A percentile compares a stretch with the other conserved stretches of the same genome.
Evolutionary conservation across 148 eudicot species (phyloP).

Genomic region (Spergularia bocconei): DNA sequence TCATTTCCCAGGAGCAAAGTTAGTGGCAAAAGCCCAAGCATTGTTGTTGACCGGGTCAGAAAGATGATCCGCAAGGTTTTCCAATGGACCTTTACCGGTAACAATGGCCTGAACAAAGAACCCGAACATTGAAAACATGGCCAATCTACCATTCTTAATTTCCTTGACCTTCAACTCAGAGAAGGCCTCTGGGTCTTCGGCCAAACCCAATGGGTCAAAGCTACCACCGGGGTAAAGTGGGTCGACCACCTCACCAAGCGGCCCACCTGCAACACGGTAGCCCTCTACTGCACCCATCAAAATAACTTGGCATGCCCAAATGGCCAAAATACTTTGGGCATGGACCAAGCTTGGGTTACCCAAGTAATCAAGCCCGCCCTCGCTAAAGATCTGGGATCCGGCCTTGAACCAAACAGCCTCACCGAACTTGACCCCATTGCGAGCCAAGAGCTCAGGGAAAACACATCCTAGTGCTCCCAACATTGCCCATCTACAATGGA

Average conservation of each 20-base stretch:
- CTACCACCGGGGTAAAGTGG: slow-evolving; percentile 5
- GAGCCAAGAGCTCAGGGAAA: slow-evolving; percentile 38
- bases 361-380: slow-evolving; percentile 42
- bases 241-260: slow-evolving; percentile 33
- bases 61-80: slow-evolving; percentile 34
- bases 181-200: slow-evolving; percentile 39
- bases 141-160: slow-evolving; percentile 25
- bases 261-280: slow-evolving; percentile 42
- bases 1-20: slow-evolving; percentile 12
- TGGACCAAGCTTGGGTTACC: slow-evolving; percentile 41
- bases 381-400: slow-evolving; percentile 38
- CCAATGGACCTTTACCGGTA: slow-evolving; percentile 41
- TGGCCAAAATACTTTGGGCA: slow-evolving; percentile 41
- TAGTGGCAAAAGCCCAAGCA: slow-evolving; percentile 14
- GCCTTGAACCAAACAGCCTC: slow-evolving; percentile 47
- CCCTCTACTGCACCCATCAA: slow-evolving; percentile 40
- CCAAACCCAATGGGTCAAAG: slow-evolving; percentile 9
- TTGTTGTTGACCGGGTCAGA: slow-evolving; percentile 12
- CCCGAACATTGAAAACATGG: slow-evolving; percentile 17
- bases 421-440: slow-evolving; percentile 37
- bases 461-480: slow-evolving; percentile 44
- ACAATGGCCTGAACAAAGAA: slow-evolving; percentile 45
- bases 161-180: slow-evolving; percentile 44
- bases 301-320: slow-evolving; percentile 32
- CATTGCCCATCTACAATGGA: slow-evolving; percentile 46